Percentiles rank a stretch among this genome's conserved stretches.
Evolutionary conservation across 75 land plant species (phyloP).

Genomic region (Sequoia sempervirens): DNA sequence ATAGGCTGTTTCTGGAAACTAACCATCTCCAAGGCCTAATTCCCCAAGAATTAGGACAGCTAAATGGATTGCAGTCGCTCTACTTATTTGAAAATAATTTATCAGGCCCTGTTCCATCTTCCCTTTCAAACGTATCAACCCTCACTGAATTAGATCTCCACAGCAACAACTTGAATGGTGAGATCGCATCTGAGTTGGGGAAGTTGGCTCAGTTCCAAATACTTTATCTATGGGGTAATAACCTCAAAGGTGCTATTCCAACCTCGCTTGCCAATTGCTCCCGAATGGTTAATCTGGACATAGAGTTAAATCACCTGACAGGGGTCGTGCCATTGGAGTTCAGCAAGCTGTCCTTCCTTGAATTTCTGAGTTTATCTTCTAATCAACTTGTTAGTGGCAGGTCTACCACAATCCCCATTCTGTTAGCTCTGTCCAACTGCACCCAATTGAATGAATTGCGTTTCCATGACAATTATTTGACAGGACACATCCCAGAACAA

Average conservation of each 20-base stretch:
- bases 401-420: background rate
- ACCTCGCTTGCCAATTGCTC: slow-evolving; percentile 18
- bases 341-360: slow-evolving; percentile 1
- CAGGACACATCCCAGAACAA: background rate
- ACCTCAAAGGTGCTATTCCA: slow-evolving; percentile 11
- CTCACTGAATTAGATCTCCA: background rate
- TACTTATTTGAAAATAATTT: background rate
- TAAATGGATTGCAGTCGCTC: background rate
- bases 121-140: slow-evolving; percentile 5
- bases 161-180: slow-evolving; percentile 11
- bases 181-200: slow-evolving; percentile 12
- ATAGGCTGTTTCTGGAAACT: slow-evolving; percentile 21
- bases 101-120: slow-evolving; percentile 19
- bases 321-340: slow-evolving; percentile 20
- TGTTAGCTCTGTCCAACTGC: slow-evolving; percentile 3
- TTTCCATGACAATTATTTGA: background rate
- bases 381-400: slow-evolving; percentile 4
- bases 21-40: slow-evolving; percentile 31
- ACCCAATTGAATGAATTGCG: slow-evolving; percentile 1
- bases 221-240: slow-evolving; percentile 3
- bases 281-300: background rate
- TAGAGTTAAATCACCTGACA: slow-evolving; percentile 20
- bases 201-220: background rate
- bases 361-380: background rate
- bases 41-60: slow-evolving; percentile 23